phyloP scores from a whole-genome alignment of 257 asterid genomes.

The Solanum tacnaense region DNA sequence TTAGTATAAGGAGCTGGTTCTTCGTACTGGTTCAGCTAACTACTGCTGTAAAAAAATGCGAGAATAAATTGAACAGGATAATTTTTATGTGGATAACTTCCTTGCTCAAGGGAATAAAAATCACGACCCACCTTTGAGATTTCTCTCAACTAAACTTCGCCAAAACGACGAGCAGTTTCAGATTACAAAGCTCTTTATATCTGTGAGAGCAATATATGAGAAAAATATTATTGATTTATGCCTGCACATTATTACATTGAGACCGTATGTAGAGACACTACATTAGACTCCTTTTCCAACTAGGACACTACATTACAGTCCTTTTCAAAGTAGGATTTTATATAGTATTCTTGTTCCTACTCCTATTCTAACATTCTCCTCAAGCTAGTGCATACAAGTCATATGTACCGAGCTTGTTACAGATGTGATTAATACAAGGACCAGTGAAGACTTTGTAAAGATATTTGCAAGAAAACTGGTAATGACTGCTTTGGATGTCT shows the following conservation, averaged over 20 bases:
- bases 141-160: background rate
- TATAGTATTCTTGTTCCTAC: background rate
- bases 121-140: background rate
- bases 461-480: background rate
- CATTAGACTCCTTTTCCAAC: background rate
- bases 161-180: background rate
- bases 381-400: background rate
- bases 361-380: background rate
- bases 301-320: background rate
- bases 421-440: background rate
- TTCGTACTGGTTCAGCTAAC: background rate
- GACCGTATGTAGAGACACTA: background rate
- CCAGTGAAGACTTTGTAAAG: background rate
- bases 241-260: background rate
- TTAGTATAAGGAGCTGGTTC: background rate
- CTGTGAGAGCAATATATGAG: background rate
- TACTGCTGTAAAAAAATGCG: background rate
- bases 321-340: background rate
- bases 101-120: background rate
- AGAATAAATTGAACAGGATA: background rate
- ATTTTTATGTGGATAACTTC: background rate
- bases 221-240: background rate
- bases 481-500: background rate
- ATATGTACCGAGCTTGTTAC: background rate
- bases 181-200: background rate